Conservation (phyloP, 2,329 filamentous ascomycete genomes). For the Clonostachys chloroleuca region DNA sequence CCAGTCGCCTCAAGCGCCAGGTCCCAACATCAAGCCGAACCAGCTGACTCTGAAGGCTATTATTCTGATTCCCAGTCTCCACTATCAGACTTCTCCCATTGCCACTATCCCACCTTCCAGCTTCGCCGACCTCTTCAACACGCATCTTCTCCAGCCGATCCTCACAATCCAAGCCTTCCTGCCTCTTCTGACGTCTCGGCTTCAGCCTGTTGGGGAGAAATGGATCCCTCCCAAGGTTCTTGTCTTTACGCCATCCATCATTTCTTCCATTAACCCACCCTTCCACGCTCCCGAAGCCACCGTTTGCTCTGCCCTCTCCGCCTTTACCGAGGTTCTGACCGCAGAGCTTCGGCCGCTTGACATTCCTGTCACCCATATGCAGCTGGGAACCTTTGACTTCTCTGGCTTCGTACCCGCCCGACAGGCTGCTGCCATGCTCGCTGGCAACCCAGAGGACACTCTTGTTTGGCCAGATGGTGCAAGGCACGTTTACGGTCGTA, state of each 20-base stretch:
- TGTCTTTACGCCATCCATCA: constrained; percentile 75
- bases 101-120: constrained; percentile 78
- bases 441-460: constrained; percentile 36
- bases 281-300: constrained; percentile 84
- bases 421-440: constrained; percentile 17
- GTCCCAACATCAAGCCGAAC: constrained; percentile 71
- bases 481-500: constrained; percentile 56
- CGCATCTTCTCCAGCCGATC: constrained; percentile 85
- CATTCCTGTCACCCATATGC: constrained; percentile 80
- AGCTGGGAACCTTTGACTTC: constrained; percentile 88
- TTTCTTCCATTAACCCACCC: constrained; percentile 73
- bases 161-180: constrained; percentile 85
- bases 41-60: constrained; percentile 73
- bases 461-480: constrained; percentile 61
- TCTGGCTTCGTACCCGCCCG: constrained; percentile 54
- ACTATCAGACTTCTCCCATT: constrained; percentile 79
- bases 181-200: constrained; percentile 65
- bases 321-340: constrained; percentile 76
- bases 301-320: constrained; percentile 79
- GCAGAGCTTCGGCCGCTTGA: constrained; percentile 73
- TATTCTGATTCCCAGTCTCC: constrained; percentile 75
- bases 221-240: constrained; percentile 61
- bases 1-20: constrained; percentile 69
- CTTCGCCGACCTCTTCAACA: constrained; percentile 89
- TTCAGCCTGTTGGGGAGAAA: constrained; percentile 47